Conservation (phyloP, 208 protist genomes). For the Leishmania aethiopica region DNA sequence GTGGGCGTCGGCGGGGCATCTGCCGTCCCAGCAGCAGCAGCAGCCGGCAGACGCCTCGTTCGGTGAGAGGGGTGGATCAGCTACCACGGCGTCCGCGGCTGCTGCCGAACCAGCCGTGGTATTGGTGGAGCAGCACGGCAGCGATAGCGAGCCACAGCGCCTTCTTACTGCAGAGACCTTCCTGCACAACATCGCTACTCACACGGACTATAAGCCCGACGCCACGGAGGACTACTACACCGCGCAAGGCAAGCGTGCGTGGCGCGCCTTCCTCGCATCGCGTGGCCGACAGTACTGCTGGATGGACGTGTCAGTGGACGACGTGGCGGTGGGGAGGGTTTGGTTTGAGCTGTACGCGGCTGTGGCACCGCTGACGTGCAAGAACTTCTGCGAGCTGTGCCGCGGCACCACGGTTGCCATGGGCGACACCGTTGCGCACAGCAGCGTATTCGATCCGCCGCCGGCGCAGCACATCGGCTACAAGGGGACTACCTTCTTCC, state of each 20-base stretch:
- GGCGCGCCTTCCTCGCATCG: slow-evolving; percentile 58
- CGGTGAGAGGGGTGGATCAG: neutral
- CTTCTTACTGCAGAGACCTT: slow-evolving; percentile 55
- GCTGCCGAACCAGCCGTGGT: slow-evolving; percentile 4
- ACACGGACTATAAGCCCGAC: slow-evolving; percentile 58
- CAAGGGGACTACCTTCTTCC: slow-evolving; percentile 93
- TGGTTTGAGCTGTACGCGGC: slow-evolving; percentile 89
- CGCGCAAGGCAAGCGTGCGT: slow-evolving; percentile 47
- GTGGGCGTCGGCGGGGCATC: slow-evolving; percentile 14
- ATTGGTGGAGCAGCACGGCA: slow-evolving; percentile 34
- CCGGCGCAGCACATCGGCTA: slow-evolving; percentile 56
- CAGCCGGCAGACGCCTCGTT: neutral
- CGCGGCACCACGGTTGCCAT: slow-evolving; percentile 57
- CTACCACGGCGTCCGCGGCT: neutral
- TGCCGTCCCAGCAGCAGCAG: slow-evolving; percentile 1
- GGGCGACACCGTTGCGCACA: neutral
- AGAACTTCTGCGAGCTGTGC: slow-evolving; percentile 94
- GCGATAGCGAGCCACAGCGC: neutral
- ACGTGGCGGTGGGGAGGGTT: slow-evolving; percentile 47
- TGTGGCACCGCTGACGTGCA: slow-evolving; percentile 85
- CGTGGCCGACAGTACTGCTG: slow-evolving; percentile 83
- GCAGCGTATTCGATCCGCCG: slow-evolving; percentile 6
- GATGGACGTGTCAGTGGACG: slow-evolving; percentile 67
- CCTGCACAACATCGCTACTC: slow-evolving; percentile 32
- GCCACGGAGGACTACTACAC: slow-evolving; percentile 61